phyloP scores from a whole-genome alignment of 345 rosid species.

The Eucalyptus regnans region DNA sequence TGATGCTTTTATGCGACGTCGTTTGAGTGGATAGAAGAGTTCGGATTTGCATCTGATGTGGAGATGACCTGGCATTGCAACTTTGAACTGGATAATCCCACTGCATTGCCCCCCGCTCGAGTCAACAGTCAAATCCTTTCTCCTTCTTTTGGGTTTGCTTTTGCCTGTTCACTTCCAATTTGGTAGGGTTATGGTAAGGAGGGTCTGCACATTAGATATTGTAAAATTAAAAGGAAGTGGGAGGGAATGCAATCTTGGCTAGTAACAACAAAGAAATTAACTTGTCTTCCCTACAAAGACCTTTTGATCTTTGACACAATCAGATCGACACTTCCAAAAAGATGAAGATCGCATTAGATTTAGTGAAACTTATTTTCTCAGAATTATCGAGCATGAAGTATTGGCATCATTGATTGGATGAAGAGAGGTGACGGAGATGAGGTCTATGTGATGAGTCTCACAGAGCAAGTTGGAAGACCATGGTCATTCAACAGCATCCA shows the following conservation, averaged over 20 bases:
- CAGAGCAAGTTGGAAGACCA: background rate
- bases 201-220: background rate
- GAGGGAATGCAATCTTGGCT: background rate
- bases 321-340: accelerated
- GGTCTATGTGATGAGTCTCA: background rate
- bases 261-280: background rate
- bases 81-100: background rate
- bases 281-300: background rate
- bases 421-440: background rate
- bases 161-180: background rate
- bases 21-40: accelerated
- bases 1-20: background rate
- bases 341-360: background rate
- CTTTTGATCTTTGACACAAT: background rate
- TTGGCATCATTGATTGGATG: background rate
- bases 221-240: too few species aligned
- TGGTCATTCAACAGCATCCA: background rate
- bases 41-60: background rate
- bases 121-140: too few species aligned
- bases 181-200: background rate
- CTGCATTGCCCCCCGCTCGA: background rate
- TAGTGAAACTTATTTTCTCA: background rate
- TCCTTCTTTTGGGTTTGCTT: background rate
- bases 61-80: background rate
- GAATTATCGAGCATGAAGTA: background rate